Percentiles rank a stretch among this genome's conserved stretches.
Evolutionary conservation across 2,329 filamentous ascomycete species (phyloP).

Genomic region (Emmonsiellopsis sp.): DNA sequence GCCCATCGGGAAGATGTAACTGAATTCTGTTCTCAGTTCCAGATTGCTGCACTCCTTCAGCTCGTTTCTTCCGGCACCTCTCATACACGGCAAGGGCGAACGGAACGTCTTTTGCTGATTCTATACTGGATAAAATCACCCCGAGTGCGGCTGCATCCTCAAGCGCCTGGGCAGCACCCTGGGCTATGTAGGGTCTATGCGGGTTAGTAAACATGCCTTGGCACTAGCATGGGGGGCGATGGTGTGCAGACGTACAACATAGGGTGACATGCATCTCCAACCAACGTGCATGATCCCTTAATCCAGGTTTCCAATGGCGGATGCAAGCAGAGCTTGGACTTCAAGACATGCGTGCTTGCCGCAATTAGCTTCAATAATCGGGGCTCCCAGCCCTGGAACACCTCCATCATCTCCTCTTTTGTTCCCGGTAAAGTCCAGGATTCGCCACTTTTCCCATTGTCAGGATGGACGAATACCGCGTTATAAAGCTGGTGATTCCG

Average conservation of each 20-base stretch:
- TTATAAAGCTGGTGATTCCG: conserved; percentile 58
- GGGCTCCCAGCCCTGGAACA: conserved; percentile 54
- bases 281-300: conserved; percentile 42
- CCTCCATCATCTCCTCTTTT: conserved; percentile 51
- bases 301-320: conserved; percentile 56
- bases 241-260: conserved; percentile 39
- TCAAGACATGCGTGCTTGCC: conserved; percentile 55
- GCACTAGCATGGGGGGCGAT: not conserved
- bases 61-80: conserved; percentile 46
- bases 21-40: conserved; percentile 46
- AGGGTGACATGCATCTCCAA: conserved; percentile 55
- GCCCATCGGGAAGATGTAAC: conserved; percentile 50
- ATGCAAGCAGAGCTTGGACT: conserved; percentile 58
- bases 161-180: conserved; percentile 57
- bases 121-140: conserved; percentile 41
- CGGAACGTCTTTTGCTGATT: conserved; percentile 38
- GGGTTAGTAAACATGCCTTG: not conserved
- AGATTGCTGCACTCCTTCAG: conserved; percentile 48
- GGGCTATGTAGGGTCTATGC: conserved; percentile 47
- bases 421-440: conserved; percentile 57
- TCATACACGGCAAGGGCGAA: conserved; percentile 50
- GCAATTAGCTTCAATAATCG: conserved; percentile 54
- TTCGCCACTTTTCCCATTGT: conserved; percentile 50
- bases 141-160: conserved; percentile 53
- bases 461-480: conserved; percentile 53